These are phyloP conservation scores for Phlyctochytrium bullatum DNA, from an alignment of 192 early-diverging fungal species.

Conservation along the genomic window DNA sequence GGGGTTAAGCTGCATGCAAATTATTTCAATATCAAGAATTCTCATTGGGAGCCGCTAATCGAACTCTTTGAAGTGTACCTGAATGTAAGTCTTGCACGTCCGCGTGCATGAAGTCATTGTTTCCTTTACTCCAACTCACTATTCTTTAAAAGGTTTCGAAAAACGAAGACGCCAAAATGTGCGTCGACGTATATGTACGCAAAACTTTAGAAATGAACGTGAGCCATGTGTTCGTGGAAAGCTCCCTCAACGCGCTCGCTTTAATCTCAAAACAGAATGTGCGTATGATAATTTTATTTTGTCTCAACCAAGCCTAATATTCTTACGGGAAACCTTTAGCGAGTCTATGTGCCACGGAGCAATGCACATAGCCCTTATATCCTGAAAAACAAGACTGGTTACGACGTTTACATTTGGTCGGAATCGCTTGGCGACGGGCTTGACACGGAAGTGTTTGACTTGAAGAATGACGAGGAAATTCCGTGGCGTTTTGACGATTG, in stretches of 20 bases:
- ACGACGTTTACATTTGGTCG: constrained; percentile 86
- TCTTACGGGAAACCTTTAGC: too few species aligned
- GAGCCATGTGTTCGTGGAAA: constrained; percentile 69
- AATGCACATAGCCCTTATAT: constrained; percentile 71
- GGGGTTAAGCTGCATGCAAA: constrained; percentile 74
- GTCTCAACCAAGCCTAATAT: too few species aligned
- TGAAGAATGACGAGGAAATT: constrained; percentile 71
- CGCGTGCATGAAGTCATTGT: neutral
- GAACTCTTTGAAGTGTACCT: constrained; percentile 82
- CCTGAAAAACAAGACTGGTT: constrained; percentile 88
- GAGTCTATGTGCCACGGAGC: constrained; percentile 3
- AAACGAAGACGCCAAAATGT: constrained; percentile 31
- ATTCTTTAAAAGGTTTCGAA: constrained; percentile 18
- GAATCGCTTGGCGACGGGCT: constrained; percentile 45
- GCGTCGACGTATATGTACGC: constrained; percentile 66
- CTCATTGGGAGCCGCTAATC: constrained; percentile 96
- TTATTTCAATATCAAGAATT: constrained; percentile 96
- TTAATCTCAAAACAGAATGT: constrained; percentile 20
- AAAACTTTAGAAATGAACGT: constrained; percentile 82
- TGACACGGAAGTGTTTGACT: constrained; percentile 65
- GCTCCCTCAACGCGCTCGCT: constrained; percentile 32
- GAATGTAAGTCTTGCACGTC: constrained; percentile 19
- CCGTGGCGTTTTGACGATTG: constrained; percentile 98
- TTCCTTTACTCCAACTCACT: too few species aligned
- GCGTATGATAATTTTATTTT: neutral